These are phyloP conservation scores for Orbilia oligospora DNA, from an alignment of 2,329 filamentous ascomycete genomes.

Conservation along the genomic window DNA sequence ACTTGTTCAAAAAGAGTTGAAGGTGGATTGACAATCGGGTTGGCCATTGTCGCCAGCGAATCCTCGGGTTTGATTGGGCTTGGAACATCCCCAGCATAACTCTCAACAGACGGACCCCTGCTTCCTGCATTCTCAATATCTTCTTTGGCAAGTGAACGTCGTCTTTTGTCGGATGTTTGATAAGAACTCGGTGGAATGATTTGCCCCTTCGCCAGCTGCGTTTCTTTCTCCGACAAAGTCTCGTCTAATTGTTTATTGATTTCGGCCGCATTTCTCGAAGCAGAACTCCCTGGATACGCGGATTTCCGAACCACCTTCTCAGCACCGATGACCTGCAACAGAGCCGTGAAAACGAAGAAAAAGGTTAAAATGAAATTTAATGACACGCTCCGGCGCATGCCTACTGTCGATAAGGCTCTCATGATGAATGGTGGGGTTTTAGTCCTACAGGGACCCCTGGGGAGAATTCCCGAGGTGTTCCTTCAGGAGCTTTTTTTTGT, in stretches of 20 bases:
- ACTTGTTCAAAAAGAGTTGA: slow-evolving; percentile 6
- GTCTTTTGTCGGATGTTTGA: slow-evolving; percentile 56
- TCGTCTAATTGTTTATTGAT: slow-evolving; percentile 55
- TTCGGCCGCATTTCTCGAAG: slow-evolving; percentile 36
- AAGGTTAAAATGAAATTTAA: slow-evolving; percentile 45
- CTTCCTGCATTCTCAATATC: slow-evolving; percentile 46
- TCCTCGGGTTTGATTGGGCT: slow-evolving; percentile 45
- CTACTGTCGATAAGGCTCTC: slow-evolving; percentile 51
- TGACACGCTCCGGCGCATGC: slow-evolving; percentile 54
- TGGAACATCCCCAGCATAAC: slow-evolving; percentile 51
- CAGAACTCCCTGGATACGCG: slow-evolving; percentile 34
- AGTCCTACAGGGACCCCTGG: slow-evolving; percentile 42
- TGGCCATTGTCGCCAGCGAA: slow-evolving; percentile 45
- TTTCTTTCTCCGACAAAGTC: slow-evolving; percentile 43
- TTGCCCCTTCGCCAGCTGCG: slow-evolving; percentile 38
- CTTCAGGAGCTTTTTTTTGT: slow-evolving; percentile 55
- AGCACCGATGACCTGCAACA: slow-evolving; percentile 61
- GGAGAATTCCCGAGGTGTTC: slow-evolving; percentile 52
- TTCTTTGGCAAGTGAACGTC: slow-evolving; percentile 50
- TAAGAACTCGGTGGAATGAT: slow-evolving; percentile 60
- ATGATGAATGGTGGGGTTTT: slow-evolving; percentile 40
- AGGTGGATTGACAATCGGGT: slow-evolving; percentile 28
- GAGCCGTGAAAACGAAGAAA: slow-evolving; percentile 57
- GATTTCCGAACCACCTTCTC: slow-evolving; percentile 57
- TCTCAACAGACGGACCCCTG: slow-evolving; percentile 38